Base-by-base conservation (phyloP, 192 early-diverging fungal species). In the Funneliformis geosporum region DNA sequence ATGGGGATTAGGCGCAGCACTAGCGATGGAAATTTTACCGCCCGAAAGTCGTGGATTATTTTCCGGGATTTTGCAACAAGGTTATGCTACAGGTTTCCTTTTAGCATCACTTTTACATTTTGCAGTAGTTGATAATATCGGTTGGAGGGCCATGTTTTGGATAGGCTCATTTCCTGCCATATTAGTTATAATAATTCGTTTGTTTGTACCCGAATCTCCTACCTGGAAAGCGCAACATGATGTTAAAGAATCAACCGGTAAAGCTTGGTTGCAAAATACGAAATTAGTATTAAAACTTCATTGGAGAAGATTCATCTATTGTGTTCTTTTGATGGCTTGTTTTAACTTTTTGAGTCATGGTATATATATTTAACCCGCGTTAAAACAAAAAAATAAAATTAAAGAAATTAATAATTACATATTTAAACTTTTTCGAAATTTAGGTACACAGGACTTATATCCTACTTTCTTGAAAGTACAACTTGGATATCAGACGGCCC, bases 261-360 rank as follows among this genome's bases (percentile, higher is more conserved):
- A 72, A 11, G 68, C 77, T 33, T 66, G 81, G 55, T 82, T 71
- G 61, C 27, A 78, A 12, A 78, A 79, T 39, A 76, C 76, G 6
- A 61, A 69, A 25, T 25, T 75, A 6, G 75, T 82, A 25, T 21
- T 86, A 40, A 88, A 84, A 65, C 71, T 75, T 59, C 80, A 92
- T 79, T 94, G 89, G 88, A 5, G 80, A n/a, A 89, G 88, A 27
- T 61, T 84, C 7, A 83, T 88, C 46, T 89, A 89, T 69, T 80
- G 79, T 66, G 78, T 92, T 28, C 28, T 92, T 6, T 82, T 94
- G 14, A 91, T 92, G 90, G 83, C 89, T 2, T 84, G 81, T 64
- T 91, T 93, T 86, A 92, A 93, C 78, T 94, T 94, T 82, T 84
- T 92, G 61, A 88, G 86, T 12, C 93, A 92, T 64, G 90, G 90